phyloP scores from a whole-genome alignment of 371 early-diverging fungal species.

The Mucor saturninus region DNA sequence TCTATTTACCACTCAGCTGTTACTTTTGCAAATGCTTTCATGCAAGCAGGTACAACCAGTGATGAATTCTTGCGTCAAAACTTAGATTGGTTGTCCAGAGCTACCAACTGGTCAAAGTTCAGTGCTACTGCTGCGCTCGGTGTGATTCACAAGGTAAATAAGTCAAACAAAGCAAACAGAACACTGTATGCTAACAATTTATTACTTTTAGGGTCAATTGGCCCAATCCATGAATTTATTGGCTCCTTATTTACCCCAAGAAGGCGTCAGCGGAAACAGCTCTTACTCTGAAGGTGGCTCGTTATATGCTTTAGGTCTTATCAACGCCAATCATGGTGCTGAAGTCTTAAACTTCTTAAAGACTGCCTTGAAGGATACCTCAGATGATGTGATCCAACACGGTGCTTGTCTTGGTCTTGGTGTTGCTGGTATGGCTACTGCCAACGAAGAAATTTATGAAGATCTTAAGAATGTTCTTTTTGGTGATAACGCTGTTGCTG shows the following conservation, averaged over 20 bases:
- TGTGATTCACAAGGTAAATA: conserved; percentile 91
- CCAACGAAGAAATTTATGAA: conserved; percentile 84
- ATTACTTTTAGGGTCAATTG: conserved; percentile 75
- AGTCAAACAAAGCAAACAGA: neutral
- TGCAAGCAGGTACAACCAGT: conserved; percentile 98
- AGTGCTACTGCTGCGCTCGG: conserved; percentile 98
- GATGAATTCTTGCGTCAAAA: conserved; percentile 98
- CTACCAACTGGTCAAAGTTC: conserved; percentile 99
- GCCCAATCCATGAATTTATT: conserved; percentile 84
- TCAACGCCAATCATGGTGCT: conserved; percentile 92
- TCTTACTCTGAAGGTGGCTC: conserved; percentile 98
- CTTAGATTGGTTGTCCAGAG: conserved; percentile 96
- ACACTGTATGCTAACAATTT: neutral
- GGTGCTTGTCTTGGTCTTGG: conserved; percentile 98
- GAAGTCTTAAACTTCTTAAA: conserved; percentile 84
- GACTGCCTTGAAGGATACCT: conserved; percentile 79
- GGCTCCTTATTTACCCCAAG: conserved; percentile 94
- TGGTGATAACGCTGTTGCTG: conserved; percentile 95
- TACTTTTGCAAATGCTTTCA: conserved; percentile 97
- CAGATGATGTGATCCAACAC: conserved; percentile 94
- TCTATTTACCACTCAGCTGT: conserved; percentile 95
- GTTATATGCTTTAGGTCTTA: conserved; percentile 97
- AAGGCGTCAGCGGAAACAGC: conserved; percentile 76
- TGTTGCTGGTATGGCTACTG: conserved; percentile 95
- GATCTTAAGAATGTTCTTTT: conserved; percentile 87